Evolutionary conservation across 148 eudicot genomes (phyloP).

Genomic region (Camellia japonica): DNA sequence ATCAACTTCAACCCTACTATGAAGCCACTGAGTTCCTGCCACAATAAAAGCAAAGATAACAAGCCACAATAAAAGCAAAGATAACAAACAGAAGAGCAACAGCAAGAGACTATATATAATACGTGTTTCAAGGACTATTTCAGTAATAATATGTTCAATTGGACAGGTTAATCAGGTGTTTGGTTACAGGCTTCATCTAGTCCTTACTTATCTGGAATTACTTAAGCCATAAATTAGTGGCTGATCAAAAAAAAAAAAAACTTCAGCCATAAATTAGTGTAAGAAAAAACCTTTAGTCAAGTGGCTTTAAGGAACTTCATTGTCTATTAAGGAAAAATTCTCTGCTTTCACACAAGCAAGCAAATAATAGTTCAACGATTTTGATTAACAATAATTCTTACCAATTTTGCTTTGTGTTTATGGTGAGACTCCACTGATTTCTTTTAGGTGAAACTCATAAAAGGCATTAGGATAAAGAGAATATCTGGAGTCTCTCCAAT

Average conservation of each 20-base stretch:
- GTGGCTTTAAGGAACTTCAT: background rate
- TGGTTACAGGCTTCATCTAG: background rate
- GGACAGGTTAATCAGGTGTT: conserved; percentile 6
- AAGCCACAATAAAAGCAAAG: conserved; percentile 13
- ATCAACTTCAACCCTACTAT: conserved; percentile 82
- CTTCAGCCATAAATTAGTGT: background rate
- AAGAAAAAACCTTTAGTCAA: background rate
- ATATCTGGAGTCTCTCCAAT: background rate
- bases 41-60: background rate
- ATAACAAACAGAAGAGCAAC: conserved; percentile 1
- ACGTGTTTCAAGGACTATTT: background rate
- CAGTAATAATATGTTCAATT: background rate
- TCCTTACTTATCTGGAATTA: background rate
- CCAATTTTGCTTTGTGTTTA: background rate
- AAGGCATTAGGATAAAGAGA: background rate
- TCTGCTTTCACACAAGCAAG: background rate
- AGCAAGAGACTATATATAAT: background rate
- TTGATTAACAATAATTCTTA: background rate
- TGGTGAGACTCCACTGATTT: background rate
- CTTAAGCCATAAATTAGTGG: too few species aligned
- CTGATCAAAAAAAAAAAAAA: too few species aligned
- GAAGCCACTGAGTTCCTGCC: conserved; percentile 96
- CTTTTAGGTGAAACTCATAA: background rate
- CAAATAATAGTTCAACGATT: background rate
- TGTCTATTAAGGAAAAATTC: background rate